A percentile compares a stretch with the other conserved stretches of the same genome.
Evolutionary conservation across 1,284 basidiomycete species (phyloP).

Genomic region (Apiotrichum gracile): DNA sequence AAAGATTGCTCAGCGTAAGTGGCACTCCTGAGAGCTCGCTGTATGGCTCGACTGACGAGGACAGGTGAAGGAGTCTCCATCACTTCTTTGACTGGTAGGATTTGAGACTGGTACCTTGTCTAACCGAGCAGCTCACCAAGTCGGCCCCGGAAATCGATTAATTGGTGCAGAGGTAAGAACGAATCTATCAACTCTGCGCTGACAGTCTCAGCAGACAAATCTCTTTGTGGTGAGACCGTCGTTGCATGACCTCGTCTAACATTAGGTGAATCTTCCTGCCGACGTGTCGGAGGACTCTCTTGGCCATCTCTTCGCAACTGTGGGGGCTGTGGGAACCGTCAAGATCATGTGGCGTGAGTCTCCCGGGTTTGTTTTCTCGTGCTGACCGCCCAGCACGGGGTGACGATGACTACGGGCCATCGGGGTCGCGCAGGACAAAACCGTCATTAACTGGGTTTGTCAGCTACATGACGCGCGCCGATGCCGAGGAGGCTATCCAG

Average conservation of each 20-base stretch:
- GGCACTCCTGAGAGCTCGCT: not conserved
- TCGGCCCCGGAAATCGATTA: slow-evolving; percentile 11
- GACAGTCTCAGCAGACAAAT: slow-evolving; percentile 68
- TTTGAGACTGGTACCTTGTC: not conserved
- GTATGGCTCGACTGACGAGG: not conserved
- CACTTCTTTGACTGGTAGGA: slow-evolving; percentile 71
- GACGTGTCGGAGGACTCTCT: slow-evolving; percentile 75
- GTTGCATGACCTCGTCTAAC: not conserved
- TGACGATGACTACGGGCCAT: not conserved
- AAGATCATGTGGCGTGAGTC: slow-evolving; percentile 94
- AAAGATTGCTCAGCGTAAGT: slow-evolving; percentile 58
- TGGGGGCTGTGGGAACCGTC: slow-evolving; percentile 52
- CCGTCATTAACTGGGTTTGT: slow-evolving; percentile 86
- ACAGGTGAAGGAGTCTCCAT: slow-evolving; percentile 59
- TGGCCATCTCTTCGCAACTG: slow-evolving; percentile 73
- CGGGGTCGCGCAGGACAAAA: slow-evolving; percentile 51
- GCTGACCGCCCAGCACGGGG: not conserved
- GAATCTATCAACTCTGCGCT: too few species aligned
- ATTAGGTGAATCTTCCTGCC: slow-evolving; percentile 62
- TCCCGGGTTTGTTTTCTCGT: slow-evolving; percentile 36
- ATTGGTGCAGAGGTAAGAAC: slow-evolving; percentile 29
- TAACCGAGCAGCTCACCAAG: slow-evolving; percentile 22
- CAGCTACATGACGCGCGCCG: slow-evolving; percentile 84
- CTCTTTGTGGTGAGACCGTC: slow-evolving; percentile 66
- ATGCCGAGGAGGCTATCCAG: slow-evolving; percentile 79